Percentiles rank a stretch among this genome's conserved stretches.
phyloP scores from a whole-genome alignment of 345 rosid genomes.

The Eucalyptus cloeziana region DNA sequence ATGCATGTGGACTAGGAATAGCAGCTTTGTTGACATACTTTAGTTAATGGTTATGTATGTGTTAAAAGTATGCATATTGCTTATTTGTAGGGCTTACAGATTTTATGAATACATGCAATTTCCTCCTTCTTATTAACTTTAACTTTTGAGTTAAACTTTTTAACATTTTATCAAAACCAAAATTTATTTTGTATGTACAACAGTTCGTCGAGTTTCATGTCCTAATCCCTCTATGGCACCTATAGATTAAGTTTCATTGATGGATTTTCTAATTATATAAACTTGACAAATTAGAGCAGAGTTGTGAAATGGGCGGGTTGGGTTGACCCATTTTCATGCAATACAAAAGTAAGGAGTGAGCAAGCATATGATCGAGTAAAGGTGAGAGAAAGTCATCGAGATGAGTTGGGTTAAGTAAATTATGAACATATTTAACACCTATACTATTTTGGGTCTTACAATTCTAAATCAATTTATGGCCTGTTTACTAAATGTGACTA shows the following conservation, averaged over 20 bases:
- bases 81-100: background rate
- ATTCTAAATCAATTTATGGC: too few species aligned
- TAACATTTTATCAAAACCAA: background rate
- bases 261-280: background rate
- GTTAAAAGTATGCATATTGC: too few species aligned
- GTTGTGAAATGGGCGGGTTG: rapidly evolving
- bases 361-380: too few species aligned
- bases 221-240: background rate
- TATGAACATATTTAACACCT: too few species aligned
- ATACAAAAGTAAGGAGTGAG: too few species aligned
- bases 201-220: rapidly evolving
- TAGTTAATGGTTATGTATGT: background rate
- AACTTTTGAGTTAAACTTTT: background rate
- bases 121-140: rapidly evolving
- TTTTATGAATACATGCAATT: background rate
- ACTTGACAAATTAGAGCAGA: background rate
- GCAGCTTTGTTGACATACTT: background rate
- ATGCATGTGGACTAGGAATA: background rate
- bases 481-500: too few species aligned
- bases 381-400: too few species aligned
- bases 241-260: background rate
- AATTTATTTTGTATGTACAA: background rate
- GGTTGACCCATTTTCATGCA: too few species aligned
- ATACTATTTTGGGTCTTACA: too few species aligned
- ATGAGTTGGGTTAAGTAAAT: too few species aligned